These are phyloP conservation scores for Juglanconis sp. DNA, from an alignment of 2,329 filamentous ascomycete genomes.

Conservation along the genomic window DNA sequence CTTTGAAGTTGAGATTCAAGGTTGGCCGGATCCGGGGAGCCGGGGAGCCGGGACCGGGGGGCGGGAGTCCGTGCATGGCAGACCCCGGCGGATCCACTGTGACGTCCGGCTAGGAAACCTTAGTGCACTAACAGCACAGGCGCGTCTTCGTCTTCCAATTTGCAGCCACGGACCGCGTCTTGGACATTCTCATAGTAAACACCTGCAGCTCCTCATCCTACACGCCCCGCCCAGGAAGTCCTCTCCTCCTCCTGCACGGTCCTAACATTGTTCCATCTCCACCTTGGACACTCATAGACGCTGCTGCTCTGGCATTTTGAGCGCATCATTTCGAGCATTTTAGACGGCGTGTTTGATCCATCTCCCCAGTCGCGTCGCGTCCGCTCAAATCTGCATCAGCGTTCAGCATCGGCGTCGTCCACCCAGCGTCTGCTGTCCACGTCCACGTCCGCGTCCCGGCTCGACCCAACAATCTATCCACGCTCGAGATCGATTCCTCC, in stretches of 20 bases:
- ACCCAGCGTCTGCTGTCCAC: not conserved
- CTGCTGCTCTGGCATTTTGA: not conserved
- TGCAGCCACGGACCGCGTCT: not conserved
- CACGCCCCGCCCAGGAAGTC: not conserved
- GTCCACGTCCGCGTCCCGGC: not conserved
- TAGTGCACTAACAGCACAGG: not conserved
- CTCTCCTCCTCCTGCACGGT: not conserved
- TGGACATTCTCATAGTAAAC: conserved; percentile 1
- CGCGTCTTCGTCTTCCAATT: conserved; percentile 4
- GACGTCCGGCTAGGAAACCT: not conserved
- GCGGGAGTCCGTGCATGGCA: not conserved
- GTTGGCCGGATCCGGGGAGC: not conserved
- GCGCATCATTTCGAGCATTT: conserved; percentile 14
- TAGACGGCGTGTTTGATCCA: not conserved
- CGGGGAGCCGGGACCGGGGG: not conserved
- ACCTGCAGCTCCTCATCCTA: not conserved
- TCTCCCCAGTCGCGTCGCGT: conserved; percentile 10
- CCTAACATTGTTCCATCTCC: not conserved
- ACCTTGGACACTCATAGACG: not conserved
- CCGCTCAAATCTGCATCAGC: conserved; percentile 13
- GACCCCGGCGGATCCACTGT: not conserved
- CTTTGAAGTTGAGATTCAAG: too few species aligned
- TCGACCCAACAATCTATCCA: not conserved
- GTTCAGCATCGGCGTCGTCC: not conserved
- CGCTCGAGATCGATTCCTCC: not conserved